A percentile compares a stretch with the other conserved stretches of the same genome.
Evolutionary conservation across 1,284 basidiomycete species (phyloP).

Genomic region (Somion occarium): DNA sequence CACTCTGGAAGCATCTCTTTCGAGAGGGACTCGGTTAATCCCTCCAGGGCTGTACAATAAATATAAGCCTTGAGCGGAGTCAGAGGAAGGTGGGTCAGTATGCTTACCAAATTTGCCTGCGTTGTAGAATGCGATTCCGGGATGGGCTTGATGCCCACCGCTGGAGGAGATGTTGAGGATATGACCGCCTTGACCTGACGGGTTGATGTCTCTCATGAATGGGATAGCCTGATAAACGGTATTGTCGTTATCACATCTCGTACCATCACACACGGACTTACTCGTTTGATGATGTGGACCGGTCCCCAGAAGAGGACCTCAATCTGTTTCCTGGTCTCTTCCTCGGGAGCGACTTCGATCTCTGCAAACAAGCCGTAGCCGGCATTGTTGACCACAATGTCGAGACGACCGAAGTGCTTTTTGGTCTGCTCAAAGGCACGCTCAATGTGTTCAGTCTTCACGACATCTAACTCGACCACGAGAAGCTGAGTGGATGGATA

Average conservation of each 20-base stretch:
- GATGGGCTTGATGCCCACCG: constrained; percentile 22
- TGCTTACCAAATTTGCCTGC: constrained; percentile 33
- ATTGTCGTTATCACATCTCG: constrained; percentile 14
- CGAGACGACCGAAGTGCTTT: constrained; percentile 31
- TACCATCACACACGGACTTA: constrained; percentile 7
- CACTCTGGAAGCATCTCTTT: constrained; percentile 24
- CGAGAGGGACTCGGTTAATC: constrained; percentile 27
- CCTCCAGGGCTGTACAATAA: constrained; percentile 27
- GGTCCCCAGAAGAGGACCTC: constrained; percentile 34
- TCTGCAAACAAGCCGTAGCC: constrained; percentile 28
- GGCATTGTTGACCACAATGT: constrained; percentile 38
- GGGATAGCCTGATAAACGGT: neutral
- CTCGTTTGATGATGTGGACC: constrained; percentile 23
- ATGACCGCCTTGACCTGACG: neutral
- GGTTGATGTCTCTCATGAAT: neutral
- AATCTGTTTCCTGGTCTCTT: constrained; percentile 24
- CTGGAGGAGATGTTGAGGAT: neutral
- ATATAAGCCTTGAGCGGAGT: neutral
- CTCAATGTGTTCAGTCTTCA: constrained; percentile 22
- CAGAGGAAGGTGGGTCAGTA: neutral
- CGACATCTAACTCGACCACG: constrained; percentile 24
- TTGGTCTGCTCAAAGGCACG: constrained; percentile 27
- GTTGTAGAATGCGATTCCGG: constrained; percentile 27
- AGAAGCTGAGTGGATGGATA: constrained; percentile 14
- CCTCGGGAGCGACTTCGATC: constrained; percentile 29